These are phyloP conservation scores for Eucommia ulmoides DNA, from an alignment of 257 asterid genomes.

Conservation along the genomic window DNA sequence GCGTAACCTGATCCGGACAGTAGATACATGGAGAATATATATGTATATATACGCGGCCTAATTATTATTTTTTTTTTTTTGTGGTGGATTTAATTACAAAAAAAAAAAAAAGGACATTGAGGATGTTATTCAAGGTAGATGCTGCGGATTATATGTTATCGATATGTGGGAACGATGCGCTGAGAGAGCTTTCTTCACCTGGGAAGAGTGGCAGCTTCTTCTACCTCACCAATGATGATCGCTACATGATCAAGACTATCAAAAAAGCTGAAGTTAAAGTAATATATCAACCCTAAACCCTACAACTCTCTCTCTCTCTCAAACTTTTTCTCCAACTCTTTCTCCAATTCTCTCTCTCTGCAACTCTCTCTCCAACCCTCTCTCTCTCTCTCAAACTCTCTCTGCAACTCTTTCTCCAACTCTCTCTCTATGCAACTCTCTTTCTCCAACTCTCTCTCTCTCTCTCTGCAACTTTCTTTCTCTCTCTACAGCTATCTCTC, in stretches of 20 bases:
- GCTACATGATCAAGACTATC: slow-evolving; percentile 4
- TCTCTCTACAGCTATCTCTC: too few species aligned
- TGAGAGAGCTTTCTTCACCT: slow-evolving; percentile 8
- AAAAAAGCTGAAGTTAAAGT: slow-evolving; percentile 4
- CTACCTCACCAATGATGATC: slow-evolving; percentile 4
- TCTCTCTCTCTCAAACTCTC: too few species aligned
- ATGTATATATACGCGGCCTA: too few species aligned
- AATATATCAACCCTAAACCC: too few species aligned
- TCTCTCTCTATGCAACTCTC: background rate
- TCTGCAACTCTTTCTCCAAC: background rate
- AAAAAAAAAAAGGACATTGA: slow-evolving; percentile 10
- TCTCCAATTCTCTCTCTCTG: background rate
- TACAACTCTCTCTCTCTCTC: background rate
- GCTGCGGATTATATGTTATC: slow-evolving; percentile 9
- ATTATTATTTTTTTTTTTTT: too few species aligned
- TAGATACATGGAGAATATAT: too few species aligned
- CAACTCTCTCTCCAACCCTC: background rate
- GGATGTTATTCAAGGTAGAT: slow-evolving; percentile 4
- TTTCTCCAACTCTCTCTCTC: too few species aligned
- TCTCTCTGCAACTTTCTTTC: too few species aligned
- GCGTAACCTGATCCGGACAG: too few species aligned
- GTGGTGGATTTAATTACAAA: too few species aligned
- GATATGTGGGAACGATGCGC: slow-evolving; percentile 8
- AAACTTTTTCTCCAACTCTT: background rate
- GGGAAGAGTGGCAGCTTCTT: slow-evolving; percentile 10